These are phyloP conservation scores for Scorias spongiosa DNA, from an alignment of 2,329 filamentous ascomycete genomes.

Conservation along the genomic window DNA sequence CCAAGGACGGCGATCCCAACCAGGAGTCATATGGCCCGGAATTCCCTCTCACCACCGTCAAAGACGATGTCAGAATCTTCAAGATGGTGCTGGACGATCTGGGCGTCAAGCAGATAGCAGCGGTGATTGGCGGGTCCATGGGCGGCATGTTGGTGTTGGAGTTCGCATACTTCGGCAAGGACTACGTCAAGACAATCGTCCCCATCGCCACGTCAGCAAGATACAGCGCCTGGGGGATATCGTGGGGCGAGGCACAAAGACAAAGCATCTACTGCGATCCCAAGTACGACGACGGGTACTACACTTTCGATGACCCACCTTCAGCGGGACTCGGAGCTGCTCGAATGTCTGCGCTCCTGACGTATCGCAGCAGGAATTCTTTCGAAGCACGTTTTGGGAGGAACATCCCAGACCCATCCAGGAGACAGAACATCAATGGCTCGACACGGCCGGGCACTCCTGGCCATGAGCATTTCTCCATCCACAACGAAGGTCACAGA, in stretches of 20 bases:
- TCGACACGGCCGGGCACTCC: constrained; percentile 34
- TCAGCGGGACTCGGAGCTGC: constrained; percentile 77
- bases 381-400: constrained; percentile 92
- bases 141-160: constrained; percentile 85
- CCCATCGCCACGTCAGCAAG: constrained; percentile 73
- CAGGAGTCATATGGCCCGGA: constrained; percentile 82
- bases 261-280: constrained; percentile 96
- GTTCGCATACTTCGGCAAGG: constrained; percentile 79
- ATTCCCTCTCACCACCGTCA: constrained; percentile 86
- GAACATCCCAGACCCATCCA: constrained; percentile 75
- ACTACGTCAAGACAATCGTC: constrained; percentile 67
- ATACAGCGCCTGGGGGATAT: constrained; percentile 82
- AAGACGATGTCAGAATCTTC: constrained; percentile 86
- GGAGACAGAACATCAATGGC: constrained; percentile 68
- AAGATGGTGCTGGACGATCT: constrained; percentile 67
- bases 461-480: constrained; percentile 33
- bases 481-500: constrained; percentile 38
- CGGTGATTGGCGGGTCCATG: constrained; percentile 70
- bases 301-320: constrained; percentile 73
- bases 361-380: constrained; percentile 90
- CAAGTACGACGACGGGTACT: constrained; percentile 97
- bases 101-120: constrained; percentile 62
- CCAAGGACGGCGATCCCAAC: constrained; percentile 61
- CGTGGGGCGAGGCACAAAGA: constrained; percentile 76
- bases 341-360: constrained; percentile 90